phyloP scores from a whole-genome alignment of 2,329 filamentous ascomycete genomes.

The Malbranchea cinnamomea region DNA sequence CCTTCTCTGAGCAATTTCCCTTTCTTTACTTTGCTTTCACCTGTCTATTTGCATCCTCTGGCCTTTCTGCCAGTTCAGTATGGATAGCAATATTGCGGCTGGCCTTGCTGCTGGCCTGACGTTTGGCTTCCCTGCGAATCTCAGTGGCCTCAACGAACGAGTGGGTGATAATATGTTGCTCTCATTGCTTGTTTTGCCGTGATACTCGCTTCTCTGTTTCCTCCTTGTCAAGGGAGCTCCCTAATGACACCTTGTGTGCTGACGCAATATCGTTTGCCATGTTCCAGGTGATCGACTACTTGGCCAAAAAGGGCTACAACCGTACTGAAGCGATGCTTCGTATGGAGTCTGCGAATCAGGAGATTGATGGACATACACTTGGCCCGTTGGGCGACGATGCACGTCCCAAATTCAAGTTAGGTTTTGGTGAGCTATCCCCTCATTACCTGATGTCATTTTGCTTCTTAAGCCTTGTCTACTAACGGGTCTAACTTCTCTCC shows the following conservation, averaged over 20 bases:
- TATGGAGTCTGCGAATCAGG: slow-evolving; percentile 73
- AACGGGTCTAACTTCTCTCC: slow-evolving; percentile 2
- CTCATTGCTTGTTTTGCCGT: background rate
- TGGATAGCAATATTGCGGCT: too few species aligned
- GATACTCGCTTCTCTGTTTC: background rate
- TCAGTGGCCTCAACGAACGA: too few species aligned
- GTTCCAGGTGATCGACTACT: slow-evolving; percentile 71
- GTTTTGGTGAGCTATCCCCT: slow-evolving; percentile 40
- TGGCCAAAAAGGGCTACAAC: slow-evolving; percentile 88
- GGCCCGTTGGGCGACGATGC: slow-evolving; percentile 53
- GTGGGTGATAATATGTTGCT: too few species aligned
- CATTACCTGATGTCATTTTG: slow-evolving; percentile 2
- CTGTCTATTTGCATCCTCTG: too few species aligned
- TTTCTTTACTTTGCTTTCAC: too few species aligned
- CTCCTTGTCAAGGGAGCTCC: background rate
- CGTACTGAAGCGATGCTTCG: slow-evolving; percentile 85
- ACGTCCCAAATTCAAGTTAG: slow-evolving; percentile 61
- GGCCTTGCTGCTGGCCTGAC: too few species aligned
- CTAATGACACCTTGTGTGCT: background rate
- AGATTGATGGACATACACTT: slow-evolving; percentile 65
- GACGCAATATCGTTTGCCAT: slow-evolving; percentile 2
- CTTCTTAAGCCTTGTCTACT: too few species aligned
- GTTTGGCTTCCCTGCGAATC: too few species aligned
- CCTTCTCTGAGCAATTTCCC: too few species aligned
- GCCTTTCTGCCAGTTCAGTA: too few species aligned